phyloP scores from a whole-genome alignment of 2,329 filamentous ascomycete species.

The Bipolaris victoriae region DNA sequence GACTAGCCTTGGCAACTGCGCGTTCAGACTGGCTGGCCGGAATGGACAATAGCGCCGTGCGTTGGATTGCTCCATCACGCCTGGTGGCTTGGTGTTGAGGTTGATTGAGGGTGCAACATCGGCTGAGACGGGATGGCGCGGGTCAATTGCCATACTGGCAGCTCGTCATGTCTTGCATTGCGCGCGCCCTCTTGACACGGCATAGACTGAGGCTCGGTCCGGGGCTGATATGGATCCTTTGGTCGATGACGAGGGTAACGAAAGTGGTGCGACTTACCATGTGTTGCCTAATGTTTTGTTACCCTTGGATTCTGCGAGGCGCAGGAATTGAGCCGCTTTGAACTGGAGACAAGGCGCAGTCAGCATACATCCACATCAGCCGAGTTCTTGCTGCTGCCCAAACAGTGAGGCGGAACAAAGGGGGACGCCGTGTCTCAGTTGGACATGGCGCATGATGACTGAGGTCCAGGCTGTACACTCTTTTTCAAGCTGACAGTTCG shows the following conservation, averaged over 20 bases:
- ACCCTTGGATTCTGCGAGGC: conserved; percentile 85
- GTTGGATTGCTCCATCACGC: conserved; percentile 28
- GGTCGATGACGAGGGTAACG: conserved; percentile 17
- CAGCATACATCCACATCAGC: conserved; percentile 34
- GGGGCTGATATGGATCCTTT: conserved; percentile 28
- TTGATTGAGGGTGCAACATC: conserved; percentile 24
- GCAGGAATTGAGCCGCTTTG: conserved; percentile 86
- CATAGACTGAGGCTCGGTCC: conserved; percentile 23
- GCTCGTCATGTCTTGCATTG: conserved; percentile 16
- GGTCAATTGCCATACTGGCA: conserved; percentile 17
- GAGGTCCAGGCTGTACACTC: conserved; percentile 19
- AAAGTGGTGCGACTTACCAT: conserved; percentile 66
- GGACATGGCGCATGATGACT: conserved; percentile 33
- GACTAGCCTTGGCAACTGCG: conserved; percentile 39
- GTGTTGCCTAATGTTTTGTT: conserved; percentile 91
- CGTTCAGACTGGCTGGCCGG: conserved; percentile 37
- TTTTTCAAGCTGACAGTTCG: conserved; percentile 34
- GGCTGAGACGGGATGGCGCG: conserved; percentile 22
- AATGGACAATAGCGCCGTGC: conserved; percentile 25
- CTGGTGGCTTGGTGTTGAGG: conserved; percentile 36
- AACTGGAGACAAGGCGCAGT: conserved; percentile 63
- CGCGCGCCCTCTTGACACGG: conserved; percentile 15
- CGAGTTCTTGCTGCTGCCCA: conserved; percentile 47
- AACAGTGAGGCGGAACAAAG: conserved; percentile 47
- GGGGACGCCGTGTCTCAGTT: conserved; percentile 33